Base-by-base conservation (phyloP, 495 filamentous ascomycete species). In the Penicillium maclennaniae region DNA sequence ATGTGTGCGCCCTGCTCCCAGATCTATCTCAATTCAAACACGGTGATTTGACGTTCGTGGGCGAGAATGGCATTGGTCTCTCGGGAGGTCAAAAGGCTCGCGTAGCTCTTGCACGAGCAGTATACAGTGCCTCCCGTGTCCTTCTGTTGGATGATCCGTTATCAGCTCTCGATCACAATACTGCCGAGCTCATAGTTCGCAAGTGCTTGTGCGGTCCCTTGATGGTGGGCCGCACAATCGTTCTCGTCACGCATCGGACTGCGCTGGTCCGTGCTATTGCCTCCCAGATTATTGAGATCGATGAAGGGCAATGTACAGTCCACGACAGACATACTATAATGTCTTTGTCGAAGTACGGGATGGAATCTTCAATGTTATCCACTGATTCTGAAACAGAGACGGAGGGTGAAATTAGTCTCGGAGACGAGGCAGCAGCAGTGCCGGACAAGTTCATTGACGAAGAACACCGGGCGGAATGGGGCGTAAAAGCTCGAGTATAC, bases 391-490 rank as follows among this genome's bases (percentile, higher is more conserved):
- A 67, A 7, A 54, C 68, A 9, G 73, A 76, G 12, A 54, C 39
- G 5, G 64, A 68, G 27, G 66, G 75, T 7, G 73, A 80, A 49
- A 25, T 39, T 6, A 58, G 47, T n/a, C 48, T 54, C 1, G 69
- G 79, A 41, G 70, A 80, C 19, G 67, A 82, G 50, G 66, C 66
- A 1, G 75, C 77, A 2, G 76, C 77, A 0, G 69, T 83, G 10
- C 83, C 87, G 1, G 83, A 87, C 14, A 89, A 89, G 59, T 92
- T 95, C 63, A 85, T 92, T 38, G 84, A 91, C 61, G 88, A 95
- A 16, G 89, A 95, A 63, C 75, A 83, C 59, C 79, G 88, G 43
- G 86, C 81, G 0, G 82, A 87, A 56, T 89, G 89, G 45, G 87
- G 87, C 3, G 88, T 95, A 6, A 75, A 89, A 60, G 75, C 79